A percentile compares a stretch with the other conserved stretches of the same genome.
phyloP scores from a whole-genome alignment of 169 alveolate genomes.

The Fabrea salina region DNA sequence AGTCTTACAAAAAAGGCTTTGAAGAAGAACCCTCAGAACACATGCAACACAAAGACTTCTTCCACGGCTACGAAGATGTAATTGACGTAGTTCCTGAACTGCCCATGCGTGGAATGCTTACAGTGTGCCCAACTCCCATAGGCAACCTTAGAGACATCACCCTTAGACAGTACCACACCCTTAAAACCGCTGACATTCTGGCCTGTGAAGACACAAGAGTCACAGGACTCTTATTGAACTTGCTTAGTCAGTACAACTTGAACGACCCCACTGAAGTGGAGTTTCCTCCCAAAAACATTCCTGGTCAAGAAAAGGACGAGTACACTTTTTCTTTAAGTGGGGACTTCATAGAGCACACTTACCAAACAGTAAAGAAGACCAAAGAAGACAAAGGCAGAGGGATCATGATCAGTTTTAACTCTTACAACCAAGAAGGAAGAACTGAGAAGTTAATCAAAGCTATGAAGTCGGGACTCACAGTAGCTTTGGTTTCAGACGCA shows the following conservation, averaged over 20 bases:
- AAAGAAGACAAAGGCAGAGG: conserved; percentile 74
- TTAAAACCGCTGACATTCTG: conserved; percentile 49
- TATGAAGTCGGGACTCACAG: conserved; percentile 61
- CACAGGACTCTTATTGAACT: conserved; percentile 61
- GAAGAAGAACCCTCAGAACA: background rate
- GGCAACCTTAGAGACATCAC: conserved; percentile 61
- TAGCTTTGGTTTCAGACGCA: conserved; percentile 73
- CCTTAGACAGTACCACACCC: conserved; percentile 50
- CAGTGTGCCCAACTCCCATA: conserved; percentile 69
- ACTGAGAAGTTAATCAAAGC: conserved; percentile 58
- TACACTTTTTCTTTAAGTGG: conserved; percentile 32
- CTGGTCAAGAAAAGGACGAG: conserved; percentile 19
- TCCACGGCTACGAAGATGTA: conserved; percentile 25
- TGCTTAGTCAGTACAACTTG: conserved; percentile 45
- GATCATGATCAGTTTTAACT: conserved; percentile 54
- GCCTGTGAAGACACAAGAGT: conserved; percentile 74
- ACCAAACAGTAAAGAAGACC: background rate
- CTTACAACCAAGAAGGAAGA: conserved; percentile 64
- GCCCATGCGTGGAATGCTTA: conserved; percentile 45
- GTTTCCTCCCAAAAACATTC: conserved; percentile 24
- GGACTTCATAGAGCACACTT: conserved; percentile 31
- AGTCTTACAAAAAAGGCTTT: background rate
- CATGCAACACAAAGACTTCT: background rate
- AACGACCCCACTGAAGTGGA: conserved; percentile 35
- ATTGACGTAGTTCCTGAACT: conserved; percentile 19